A percentile compares a stretch with the other conserved stretches of the same genome.
Evolutionary conservation across 129 eudicot genomes (phyloP).

Genomic region (Dittrichia graveolens): DNA sequence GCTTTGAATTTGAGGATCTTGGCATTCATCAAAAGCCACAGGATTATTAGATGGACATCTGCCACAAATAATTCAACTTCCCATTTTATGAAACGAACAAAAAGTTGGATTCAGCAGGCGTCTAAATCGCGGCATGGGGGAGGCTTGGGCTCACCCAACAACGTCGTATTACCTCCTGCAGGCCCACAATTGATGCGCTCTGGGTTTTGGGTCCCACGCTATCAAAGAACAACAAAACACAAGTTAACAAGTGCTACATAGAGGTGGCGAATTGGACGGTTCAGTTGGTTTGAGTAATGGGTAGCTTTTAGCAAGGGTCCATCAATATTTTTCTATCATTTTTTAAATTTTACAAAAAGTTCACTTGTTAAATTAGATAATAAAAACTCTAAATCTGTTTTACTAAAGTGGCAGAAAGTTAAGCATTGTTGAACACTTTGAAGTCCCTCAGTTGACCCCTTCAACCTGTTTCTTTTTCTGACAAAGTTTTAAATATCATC

Average conservation of each 20-base stretch:
- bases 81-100: not conserved
- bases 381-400: too few relatives aligned
- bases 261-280: not conserved
- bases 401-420: too few relatives aligned
- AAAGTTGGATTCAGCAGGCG: constrained; percentile 65
- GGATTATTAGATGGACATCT: constrained; percentile 48
- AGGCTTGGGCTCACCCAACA: constrained; percentile 92
- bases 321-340: too few relatives aligned
- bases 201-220: constrained; percentile 95
- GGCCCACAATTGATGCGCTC: constrained; percentile 78
- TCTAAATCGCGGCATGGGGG: constrained; percentile 98
- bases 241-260: constrained; percentile 11
- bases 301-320: too few relatives aligned
- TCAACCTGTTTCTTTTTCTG: too few relatives aligned
- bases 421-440: too few relatives aligned
- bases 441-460: too few relatives aligned
- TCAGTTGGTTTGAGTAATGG: too few relatives aligned
- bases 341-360: too few relatives aligned
- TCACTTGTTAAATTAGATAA: too few relatives aligned
- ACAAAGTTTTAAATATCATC: too few relatives aligned
- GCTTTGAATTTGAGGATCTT: constrained; percentile 32
- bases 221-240: constrained; percentile 23
- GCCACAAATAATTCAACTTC: constrained; percentile 19
- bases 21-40: constrained; percentile 34
- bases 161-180: constrained; percentile 87